Evolutionary conservation across 2,329 filamentous ascomycete genomes (phyloP), one percentile per base, ranked within the genome.

Genomic region (Coleophoma crateriformis): DNA sequence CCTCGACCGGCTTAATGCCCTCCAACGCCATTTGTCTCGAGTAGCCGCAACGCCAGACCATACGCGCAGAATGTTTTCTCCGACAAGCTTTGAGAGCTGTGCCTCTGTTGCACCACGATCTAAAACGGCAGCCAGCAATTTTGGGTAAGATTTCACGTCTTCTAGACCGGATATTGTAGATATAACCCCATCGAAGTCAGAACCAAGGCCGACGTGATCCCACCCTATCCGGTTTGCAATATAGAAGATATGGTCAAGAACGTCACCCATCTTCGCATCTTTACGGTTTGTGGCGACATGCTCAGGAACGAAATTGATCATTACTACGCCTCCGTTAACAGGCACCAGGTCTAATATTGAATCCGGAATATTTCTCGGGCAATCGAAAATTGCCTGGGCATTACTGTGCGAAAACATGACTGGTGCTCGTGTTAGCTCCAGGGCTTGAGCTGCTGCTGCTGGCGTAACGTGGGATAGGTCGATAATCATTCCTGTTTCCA

Each of bases 351-450:
- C 35, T 6, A 38, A 15, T 5, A 85, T 72, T 46, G 83, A 79
- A 53, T 86, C 82, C 1, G 79, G 79, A 0, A 85, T 82, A 53
- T 87, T 87, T n/a, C 84, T 73, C 2, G 80, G 79, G 63, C 85
- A 80, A 3, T 78, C 77, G 55, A 79, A 85, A 11, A 85, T 58
- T 0, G 75, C 70, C 55, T 81, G 75, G 3, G 77, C 78, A 3
- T 77, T 81, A 48, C 77, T 82, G 60, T 87, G 83, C 46, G 76
- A 81, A 71, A 84, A 86, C 34, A 86, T 82, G 0, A 84, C 77
- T 0, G 82, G 82, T 1, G 81, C 80, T 46, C 71, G 64, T 10
- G 67, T 67, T 1, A 68, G 20, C 5, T 68, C 68, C 1, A 87
- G 69, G 0, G 81, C 78, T 58, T 85, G 77, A 7, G 75, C 71